phyloP scores from a whole-genome alignment of 2,329 filamentous ascomycete species.

The Colletotrichum sojae region DNA sequence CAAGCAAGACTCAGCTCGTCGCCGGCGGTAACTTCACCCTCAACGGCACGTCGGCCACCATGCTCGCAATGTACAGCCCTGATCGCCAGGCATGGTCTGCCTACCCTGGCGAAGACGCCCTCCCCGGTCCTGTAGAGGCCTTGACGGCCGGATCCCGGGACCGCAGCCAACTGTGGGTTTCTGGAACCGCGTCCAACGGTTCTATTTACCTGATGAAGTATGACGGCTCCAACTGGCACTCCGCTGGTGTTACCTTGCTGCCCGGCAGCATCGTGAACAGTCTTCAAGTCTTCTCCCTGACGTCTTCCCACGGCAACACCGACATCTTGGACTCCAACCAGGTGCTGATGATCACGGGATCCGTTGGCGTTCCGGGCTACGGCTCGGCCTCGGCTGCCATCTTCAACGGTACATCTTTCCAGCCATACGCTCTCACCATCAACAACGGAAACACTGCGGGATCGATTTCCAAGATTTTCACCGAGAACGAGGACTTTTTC shows the following conservation, averaged over 20 bases:
- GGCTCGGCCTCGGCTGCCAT: constrained; percentile 88
- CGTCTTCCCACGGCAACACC: constrained; percentile 74
- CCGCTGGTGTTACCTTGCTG: constrained; percentile 75
- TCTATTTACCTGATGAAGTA: constrained; percentile 87
- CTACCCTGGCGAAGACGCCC: constrained; percentile 71
- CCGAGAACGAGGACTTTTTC: constrained; percentile 85
- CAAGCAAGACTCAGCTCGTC: constrained; percentile 78
- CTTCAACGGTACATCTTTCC: constrained; percentile 85
- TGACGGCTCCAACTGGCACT: constrained; percentile 79
- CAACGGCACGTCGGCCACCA: constrained; percentile 72
- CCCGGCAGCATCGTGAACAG: constrained; percentile 79
- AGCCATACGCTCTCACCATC: constrained; percentile 85
- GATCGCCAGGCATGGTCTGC: constrained; percentile 76
- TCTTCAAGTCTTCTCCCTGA: constrained; percentile 84
- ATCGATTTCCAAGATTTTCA: constrained; percentile 86
- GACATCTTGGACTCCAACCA: constrained; percentile 76
- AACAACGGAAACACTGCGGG: constrained; percentile 75
- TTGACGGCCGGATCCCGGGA: constrained; percentile 82
- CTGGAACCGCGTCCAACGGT: constrained; percentile 75
- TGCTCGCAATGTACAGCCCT: constrained; percentile 81
- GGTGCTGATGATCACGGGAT: constrained; percentile 86
- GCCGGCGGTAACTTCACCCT: constrained; percentile 83
- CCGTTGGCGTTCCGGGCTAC: constrained; percentile 80
- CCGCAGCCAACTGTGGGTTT: constrained; percentile 83
- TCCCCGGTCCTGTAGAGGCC: constrained; percentile 86